Base-by-base conservation (phyloP, 2,329 filamentous ascomycete genomes). In the Aspergillus jensenii region DNA sequence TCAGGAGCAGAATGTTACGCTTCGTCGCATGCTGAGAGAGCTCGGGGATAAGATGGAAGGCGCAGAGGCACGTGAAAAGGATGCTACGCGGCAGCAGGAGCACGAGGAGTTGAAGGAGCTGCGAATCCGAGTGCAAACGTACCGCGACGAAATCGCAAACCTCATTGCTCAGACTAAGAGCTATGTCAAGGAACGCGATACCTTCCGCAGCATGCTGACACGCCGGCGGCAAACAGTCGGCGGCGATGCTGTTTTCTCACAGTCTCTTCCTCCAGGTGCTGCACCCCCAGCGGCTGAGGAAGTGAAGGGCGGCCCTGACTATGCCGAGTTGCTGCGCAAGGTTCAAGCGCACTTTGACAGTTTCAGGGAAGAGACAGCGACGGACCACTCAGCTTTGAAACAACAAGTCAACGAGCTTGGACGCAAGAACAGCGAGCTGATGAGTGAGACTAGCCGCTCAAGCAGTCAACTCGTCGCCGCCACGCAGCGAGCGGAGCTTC, bases 111-210 rank as follows among this genome's bases (percentile, higher is more conserved):
- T 95, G n/a, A 85, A 89, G 65, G 84, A 83, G 46, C 78, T 95
- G 33, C 83, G 90, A 61, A 84, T 88, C 53, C 87, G 91, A 63
- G 82, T 96, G 23, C 83, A 88, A 64, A 87, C 89, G 73, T 93
- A 87, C 73, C 87, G 91, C 58, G 93, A 97, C 63, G 92, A 97
- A 71, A 86, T 96, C 52, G 86, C 88, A 65, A 90, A 90, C 12
- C 88, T 96, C 64, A 86, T 89, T 44, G 87, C 89, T 31, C 90
- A 93, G 57, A 90, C 92, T 62, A 91, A 96, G 78, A 96, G 91
- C 73, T 96, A 96, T 73, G 91, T 95, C 71, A 91, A 92, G 67
- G 95, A 99, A 77, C 88, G 95, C 61, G 93, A 99, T 71, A 97
- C 97, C 86, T 98, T 97, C 87, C 88, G 93, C 21, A 91, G 93